Evolutionary conservation across 805 yeast genomes (phyloP), one percentile per base, ranked within the genome.

Genomic region (Starmera amethionina): DNA sequence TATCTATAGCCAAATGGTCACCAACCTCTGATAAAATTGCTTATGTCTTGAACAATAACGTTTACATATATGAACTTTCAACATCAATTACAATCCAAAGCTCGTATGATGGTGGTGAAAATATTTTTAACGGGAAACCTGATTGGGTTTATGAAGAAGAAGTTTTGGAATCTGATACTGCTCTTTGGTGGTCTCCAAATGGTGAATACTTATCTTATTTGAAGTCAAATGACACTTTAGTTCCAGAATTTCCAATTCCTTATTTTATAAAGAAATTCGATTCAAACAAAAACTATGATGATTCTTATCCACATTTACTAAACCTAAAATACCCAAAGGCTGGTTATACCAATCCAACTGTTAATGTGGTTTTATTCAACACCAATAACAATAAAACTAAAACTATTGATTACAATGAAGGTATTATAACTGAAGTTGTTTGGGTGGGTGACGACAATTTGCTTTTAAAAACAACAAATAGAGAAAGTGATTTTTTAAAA

Each of bases 121-220:
- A 75, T 46, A 66, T 85, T 8, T 86, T 87, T 61, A 82, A 88
- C 55, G 96, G 96, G 3, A 79, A 80, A 45, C 94, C 96, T 0
- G 96, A 87, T 55, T 87, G 96, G 96, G 94, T 86, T 8, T 87
- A 87, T 50, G 96, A 88, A 54, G 96, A 87, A 49, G 96, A 87
- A 59, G 93, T 87, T 1, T 70, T 83, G 40, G 77, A 75, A 30
- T 71, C 75, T 19, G 87, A 80, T 49, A 61, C 70, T 18, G 85
- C 89, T 1, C 48, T 86, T 37, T 87, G 95, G 95, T 88, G 96
- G 96, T 81, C 95, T 5, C 85, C 85, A 8, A 59, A 67, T 34
- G 88, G 90, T 11, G 63, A 71, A n/a, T 70, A 67, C 49, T 55
- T 88, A 35, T 72, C 87, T 0, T 81, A 74, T 45, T 59, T 83